These are phyloP conservation scores for Boletus reticulatus DNA, from an alignment of 768 basidiomycete species.

Conservation along the genomic window DNA sequence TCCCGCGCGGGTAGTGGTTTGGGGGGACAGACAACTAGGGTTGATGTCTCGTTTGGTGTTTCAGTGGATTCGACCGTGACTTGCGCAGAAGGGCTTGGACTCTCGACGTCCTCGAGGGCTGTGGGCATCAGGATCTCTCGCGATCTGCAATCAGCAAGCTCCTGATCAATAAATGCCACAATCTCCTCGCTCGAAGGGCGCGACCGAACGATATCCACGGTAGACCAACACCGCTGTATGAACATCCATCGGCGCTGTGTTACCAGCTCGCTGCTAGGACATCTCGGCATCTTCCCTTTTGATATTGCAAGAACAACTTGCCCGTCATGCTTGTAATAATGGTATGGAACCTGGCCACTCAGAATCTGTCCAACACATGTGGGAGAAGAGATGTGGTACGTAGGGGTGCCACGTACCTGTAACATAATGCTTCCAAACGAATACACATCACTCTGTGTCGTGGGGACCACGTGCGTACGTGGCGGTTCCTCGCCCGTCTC, in stretches of 20 bases:
- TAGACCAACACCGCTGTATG: constrained; percentile 19
- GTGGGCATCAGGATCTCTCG: constrained; percentile 32
- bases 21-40: too few species aligned
- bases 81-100: too few species aligned
- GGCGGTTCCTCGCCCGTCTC: too few species aligned
- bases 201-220: constrained; percentile 9
- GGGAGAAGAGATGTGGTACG: fast-evolving
- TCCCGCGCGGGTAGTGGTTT: too few species aligned
- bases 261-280: not conserved
- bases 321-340: constrained; percentile 5
- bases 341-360: constrained; percentile 14
- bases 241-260: constrained; percentile 10
- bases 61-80: too few species aligned
- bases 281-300: not conserved
- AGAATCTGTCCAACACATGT: not conserved
- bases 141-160: constrained; percentile 17
- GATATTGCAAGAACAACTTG: constrained; percentile 10
- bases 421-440: too few species aligned
- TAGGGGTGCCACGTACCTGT: constrained; percentile 1
- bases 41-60: too few species aligned
- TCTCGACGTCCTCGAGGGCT: not conserved
- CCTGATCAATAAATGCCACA: too few species aligned
- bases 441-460: too few species aligned
- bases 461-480: too few species aligned
- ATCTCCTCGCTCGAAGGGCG: too few species aligned